Conservation (phyloP, 2,329 filamentous ascomycete species). For the Trichoderma breve region DNA sequence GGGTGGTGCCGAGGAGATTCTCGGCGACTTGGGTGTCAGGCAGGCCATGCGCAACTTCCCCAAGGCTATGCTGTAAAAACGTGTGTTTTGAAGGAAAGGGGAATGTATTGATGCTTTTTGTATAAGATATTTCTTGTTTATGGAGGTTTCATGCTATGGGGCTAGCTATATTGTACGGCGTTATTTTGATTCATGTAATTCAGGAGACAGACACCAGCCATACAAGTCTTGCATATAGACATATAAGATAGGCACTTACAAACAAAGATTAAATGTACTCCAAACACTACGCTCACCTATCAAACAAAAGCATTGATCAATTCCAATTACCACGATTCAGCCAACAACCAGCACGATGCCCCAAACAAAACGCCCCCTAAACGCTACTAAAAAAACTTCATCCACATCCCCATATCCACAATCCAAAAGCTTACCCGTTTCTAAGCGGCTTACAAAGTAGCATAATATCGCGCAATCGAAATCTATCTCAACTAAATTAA, state of each 20-base stretch:
- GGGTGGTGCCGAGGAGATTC: conserved; percentile 79
- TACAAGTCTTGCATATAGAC: neutral
- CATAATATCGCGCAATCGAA: neutral
- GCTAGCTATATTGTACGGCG: neutral
- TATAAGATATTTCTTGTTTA: neutral
- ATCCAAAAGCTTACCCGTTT: neutral
- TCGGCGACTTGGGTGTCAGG: conserved; percentile 76
- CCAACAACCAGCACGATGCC: neutral
- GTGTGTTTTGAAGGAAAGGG: neutral
- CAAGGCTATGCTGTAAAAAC: conserved; percentile 69
- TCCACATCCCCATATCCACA: neutral
- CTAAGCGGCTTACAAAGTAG: neutral
- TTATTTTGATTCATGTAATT: neutral
- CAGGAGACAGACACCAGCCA: neutral
- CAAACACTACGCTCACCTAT: neutral
- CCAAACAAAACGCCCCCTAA: neutral
- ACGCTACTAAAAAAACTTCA: neutral
- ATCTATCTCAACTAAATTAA: neutral
- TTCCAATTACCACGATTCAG: neutral
- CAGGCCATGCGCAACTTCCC: conserved; percentile 84
- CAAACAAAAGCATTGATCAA: neutral
- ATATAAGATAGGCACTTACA: neutral
- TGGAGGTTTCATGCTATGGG: neutral
- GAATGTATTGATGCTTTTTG: neutral
- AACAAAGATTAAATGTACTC: neutral